Conservation (phyloP, 345 rosid species). For the Bruguiera gymnorhiza region DNA sequence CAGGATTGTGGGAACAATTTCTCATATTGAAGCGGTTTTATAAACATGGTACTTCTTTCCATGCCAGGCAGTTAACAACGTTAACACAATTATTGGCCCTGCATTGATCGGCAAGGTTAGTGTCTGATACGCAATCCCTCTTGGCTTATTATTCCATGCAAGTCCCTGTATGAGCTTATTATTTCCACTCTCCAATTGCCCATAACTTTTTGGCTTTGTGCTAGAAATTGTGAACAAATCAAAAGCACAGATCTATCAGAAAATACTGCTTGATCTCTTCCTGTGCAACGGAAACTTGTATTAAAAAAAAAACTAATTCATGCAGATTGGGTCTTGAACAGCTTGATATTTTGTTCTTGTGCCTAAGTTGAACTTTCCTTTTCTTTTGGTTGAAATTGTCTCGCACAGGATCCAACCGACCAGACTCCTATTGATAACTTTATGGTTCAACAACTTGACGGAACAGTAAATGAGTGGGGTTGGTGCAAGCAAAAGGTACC, state of each 20-base stretch:
- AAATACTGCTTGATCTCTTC: too few relatives aligned
- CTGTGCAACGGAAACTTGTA: background rate
- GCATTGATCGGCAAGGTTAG: conserved; percentile 67
- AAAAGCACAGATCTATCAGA: too few relatives aligned
- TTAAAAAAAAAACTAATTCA: too few relatives aligned
- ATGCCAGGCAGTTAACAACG: conserved; percentile 57
- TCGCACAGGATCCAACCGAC: conserved; percentile 54
- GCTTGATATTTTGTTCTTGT: background rate
- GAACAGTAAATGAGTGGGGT: conserved; percentile 76
- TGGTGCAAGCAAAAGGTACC: conserved; percentile 77
- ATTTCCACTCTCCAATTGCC: too few relatives aligned
- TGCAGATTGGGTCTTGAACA: background rate
- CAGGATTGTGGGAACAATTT: background rate
- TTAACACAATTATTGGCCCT: conserved; percentile 54
- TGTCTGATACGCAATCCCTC: background rate
- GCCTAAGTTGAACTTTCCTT: background rate
- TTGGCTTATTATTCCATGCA: background rate
- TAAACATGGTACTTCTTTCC: conserved; percentile 6
- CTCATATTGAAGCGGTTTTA: background rate
- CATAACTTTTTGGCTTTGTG: too few relatives aligned
- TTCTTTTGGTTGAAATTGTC: background rate
- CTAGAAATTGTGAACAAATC: too few relatives aligned
- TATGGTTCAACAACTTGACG: conserved; percentile 71
- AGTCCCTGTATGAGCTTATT: too few relatives aligned
- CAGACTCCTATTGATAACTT: conserved; percentile 50